These are phyloP conservation scores for Fusarium sp. DNA, from an alignment of 2,329 filamentous ascomycete genomes.

Conservation along the genomic window DNA sequence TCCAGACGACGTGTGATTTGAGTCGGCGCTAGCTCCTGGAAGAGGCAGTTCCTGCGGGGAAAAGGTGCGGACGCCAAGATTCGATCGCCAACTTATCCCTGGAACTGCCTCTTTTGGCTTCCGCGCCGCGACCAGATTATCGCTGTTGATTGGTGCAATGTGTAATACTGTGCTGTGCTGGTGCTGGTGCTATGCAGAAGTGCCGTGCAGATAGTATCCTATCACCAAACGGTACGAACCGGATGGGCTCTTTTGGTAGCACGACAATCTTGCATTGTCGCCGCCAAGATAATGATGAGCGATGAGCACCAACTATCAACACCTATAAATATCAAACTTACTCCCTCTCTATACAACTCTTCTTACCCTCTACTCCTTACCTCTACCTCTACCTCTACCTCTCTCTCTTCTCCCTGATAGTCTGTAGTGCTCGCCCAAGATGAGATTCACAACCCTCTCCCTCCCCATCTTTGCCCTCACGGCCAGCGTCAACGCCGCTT, in stretches of 20 bases:
- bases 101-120: constrained; percentile 46
- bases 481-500: constrained; percentile 38
- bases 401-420: constrained; percentile 1
- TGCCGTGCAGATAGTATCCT: constrained; percentile 24
- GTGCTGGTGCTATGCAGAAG: constrained; percentile 37
- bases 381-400: constrained; percentile 18
- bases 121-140: constrained; percentile 15
- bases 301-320: not conserved
- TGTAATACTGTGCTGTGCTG: constrained; percentile 10
- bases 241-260: not conserved
- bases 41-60: constrained; percentile 45
- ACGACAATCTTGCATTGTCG: not conserved
- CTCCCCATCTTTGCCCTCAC: constrained; percentile 47
- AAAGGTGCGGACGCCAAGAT: constrained; percentile 34
- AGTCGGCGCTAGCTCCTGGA: constrained; percentile 44
- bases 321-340: constrained; percentile 32
- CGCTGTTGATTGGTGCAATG: constrained; percentile 31
- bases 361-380: constrained; percentile 19
- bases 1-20: constrained; percentile 38
- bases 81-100: constrained; percentile 32
- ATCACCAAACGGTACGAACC: constrained; percentile 13
- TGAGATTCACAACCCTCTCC: constrained; percentile 43
- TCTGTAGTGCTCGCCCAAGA: constrained; percentile 27
- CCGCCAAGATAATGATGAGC: not conserved
- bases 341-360: not conserved